Percentiles rank a stretch among this genome's conserved stretches.
Conservation (phyloP, 2,329 filamentous ascomycete species). For the Trematosphaeria pertusa region DNA sequence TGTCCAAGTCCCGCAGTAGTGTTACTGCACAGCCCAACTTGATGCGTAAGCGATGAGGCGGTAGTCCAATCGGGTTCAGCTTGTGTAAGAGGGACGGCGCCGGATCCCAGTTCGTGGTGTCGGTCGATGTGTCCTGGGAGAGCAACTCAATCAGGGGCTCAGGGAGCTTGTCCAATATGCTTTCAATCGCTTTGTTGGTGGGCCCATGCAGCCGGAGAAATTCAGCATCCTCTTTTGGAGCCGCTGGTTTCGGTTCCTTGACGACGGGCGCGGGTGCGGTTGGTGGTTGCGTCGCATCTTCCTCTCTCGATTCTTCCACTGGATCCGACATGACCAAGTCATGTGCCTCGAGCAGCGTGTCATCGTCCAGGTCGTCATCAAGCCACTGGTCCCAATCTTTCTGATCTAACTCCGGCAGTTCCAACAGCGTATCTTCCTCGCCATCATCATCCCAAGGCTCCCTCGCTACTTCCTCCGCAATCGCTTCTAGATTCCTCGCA, state of each 20-base stretch:
- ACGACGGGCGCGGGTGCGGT: constrained; percentile 7
- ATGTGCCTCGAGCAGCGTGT: constrained; percentile 37
- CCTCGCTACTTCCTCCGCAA: constrained; percentile 32
- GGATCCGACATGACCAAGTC: constrained; percentile 36
- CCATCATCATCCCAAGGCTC: constrained; percentile 44
- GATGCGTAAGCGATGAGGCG: constrained; percentile 43
- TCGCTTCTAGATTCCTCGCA: constrained; percentile 27
- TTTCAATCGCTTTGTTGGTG: constrained; percentile 35
- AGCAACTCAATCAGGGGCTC: constrained; percentile 40
- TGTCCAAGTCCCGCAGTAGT: constrained; percentile 36
- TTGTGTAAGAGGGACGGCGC: constrained; percentile 35
- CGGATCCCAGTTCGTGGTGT: constrained; percentile 32
- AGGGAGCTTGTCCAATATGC: constrained; percentile 30
- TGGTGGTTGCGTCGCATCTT: constrained; percentile 4
- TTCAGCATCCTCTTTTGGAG: constrained; percentile 20
- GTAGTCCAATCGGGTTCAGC: constrained; percentile 39
- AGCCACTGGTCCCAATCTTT: constrained; percentile 24
- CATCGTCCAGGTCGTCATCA: constrained; percentile 44
- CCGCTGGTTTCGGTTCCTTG: background rate
- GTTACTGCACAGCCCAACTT: constrained; percentile 42
- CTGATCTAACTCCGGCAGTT: constrained; percentile 16
- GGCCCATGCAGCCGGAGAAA: constrained; percentile 41
- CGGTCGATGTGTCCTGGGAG: constrained; percentile 36
- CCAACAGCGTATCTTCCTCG: constrained; percentile 16
- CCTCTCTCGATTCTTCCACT: constrained; percentile 15